Evolutionary conservation across 768 basidiomycete genomes (phyloP).

Genomic region (Suillus alpinus): DNA sequence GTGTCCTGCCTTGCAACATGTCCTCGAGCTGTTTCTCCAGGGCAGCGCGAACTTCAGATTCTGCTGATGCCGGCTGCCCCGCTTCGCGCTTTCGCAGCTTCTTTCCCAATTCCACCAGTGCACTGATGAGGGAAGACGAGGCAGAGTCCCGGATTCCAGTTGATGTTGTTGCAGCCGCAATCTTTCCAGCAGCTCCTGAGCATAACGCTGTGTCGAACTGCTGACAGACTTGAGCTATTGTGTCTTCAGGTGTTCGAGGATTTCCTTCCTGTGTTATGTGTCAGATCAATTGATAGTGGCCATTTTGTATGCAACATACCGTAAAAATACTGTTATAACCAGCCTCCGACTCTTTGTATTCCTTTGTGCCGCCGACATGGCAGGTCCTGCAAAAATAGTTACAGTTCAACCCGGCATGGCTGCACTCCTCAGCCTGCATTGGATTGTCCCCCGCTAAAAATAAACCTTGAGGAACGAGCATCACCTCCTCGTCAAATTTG

Average conservation of each 20-base stretch:
- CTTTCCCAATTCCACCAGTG: constrained; percentile 5
- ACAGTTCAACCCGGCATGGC: constrained; percentile 38
- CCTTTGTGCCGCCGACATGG: constrained; percentile 32
- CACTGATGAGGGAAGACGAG: neutral
- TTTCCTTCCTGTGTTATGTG: neutral
- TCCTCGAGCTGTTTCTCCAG: too few relatives aligned
- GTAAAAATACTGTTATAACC: constrained; percentile 36
- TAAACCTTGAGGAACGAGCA: constrained; percentile 15
- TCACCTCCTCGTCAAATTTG: constrained; percentile 16
- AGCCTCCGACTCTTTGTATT: constrained; percentile 28
- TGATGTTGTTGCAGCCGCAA: neutral
- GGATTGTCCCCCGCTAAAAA: constrained; percentile 39
- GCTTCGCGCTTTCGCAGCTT: neutral
- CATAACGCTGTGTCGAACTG: constrained; percentile 1
- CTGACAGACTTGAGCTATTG: constrained; percentile 15
- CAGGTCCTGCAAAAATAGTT: constrained; percentile 43
- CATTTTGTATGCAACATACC: too few relatives aligned
- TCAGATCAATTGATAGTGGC: too few relatives aligned
- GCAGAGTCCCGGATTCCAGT: constrained; percentile 1
- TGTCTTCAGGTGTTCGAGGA: constrained; percentile 6
- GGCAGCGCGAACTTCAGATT: constrained; percentile 4
- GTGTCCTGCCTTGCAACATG: too few relatives aligned
- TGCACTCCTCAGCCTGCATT: too few relatives aligned
- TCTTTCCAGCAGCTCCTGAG: constrained; percentile 6
- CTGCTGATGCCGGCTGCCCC: neutral